phyloP scores from a whole-genome alignment of 257 asterid genomes.

The Echites panduratus region DNA sequence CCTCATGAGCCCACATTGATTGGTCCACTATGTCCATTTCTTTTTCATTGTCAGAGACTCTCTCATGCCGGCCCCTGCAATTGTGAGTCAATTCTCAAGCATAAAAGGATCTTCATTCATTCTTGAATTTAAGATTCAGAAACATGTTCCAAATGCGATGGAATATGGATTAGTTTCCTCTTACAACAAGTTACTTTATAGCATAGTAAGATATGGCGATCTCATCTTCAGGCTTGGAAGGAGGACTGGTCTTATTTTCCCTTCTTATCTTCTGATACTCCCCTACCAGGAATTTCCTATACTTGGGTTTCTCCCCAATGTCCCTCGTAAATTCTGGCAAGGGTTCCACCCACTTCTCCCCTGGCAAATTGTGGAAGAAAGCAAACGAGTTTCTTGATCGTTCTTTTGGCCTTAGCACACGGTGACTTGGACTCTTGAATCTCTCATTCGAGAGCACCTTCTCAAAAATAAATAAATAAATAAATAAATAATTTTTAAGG shows the following conservation, averaged over 20 bases:
- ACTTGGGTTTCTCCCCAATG: constrained; percentile 28
- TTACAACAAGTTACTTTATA: background rate
- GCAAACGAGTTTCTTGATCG: constrained; percentile 27
- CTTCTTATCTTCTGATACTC: constrained; percentile 31
- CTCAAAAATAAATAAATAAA: too few relatives aligned
- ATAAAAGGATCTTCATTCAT: too few relatives aligned
- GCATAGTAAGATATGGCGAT: constrained; percentile 26
- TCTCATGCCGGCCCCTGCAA: background rate
- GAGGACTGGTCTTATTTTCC: constrained; percentile 37
- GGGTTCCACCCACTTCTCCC: constrained; percentile 42
- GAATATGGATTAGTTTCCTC: too few relatives aligned
- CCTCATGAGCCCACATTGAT: background rate
- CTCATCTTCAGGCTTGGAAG: constrained; percentile 28
- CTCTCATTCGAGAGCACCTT: constrained; percentile 35
- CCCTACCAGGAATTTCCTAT: constrained; percentile 28
- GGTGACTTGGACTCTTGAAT: constrained; percentile 45
- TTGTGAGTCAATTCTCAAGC: background rate
- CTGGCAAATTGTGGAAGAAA: constrained; percentile 33
- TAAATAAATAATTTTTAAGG: too few relatives aligned
- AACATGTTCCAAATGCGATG: too few relatives aligned
- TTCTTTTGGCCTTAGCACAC: constrained; percentile 30
- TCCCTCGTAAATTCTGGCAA: constrained; percentile 31
- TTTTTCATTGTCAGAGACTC: too few relatives aligned
- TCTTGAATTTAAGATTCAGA: too few relatives aligned
- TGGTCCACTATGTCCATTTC: background rate